A percentile compares a stretch with the other conserved stretches of the same genome.
Evolutionary conservation across 202 grass and related monocot species (phyloP).

Genomic region (Digitaria exilis): DNA sequence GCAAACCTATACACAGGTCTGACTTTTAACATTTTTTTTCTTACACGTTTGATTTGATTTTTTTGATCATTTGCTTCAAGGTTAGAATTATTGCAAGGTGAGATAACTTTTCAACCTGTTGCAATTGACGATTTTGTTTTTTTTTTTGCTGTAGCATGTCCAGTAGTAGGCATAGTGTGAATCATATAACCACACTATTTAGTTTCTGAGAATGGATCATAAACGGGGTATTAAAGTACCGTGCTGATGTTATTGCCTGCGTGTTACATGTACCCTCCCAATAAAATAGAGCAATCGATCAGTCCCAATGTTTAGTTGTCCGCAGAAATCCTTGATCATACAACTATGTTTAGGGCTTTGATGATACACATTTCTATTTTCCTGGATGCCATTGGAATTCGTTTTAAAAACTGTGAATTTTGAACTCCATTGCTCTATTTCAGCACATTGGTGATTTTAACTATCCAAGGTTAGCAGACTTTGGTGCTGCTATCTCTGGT

Average conservation of each 20-base stretch:
- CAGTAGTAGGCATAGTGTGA: too few species aligned
- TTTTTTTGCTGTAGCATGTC: too few species aligned
- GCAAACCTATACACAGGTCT: conserved; percentile 89
- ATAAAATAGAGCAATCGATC: conserved; percentile 12
- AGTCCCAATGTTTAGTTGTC: conserved; percentile 5
- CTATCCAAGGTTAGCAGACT: conserved; percentile 86
- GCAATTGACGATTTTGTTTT: neutral
- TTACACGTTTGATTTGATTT: neutral
- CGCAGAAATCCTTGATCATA: conserved; percentile 19
- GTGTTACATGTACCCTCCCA: neutral
- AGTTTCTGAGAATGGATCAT: neutral
- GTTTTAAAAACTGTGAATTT: conserved; percentile 28
- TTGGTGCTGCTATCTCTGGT: conserved; percentile 95
- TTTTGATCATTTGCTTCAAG: conserved; percentile 18
- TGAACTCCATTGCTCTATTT: conserved; percentile 43
- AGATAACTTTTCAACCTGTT: conserved; percentile 4
- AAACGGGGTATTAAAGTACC: neutral
- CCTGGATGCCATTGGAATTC: conserved; percentile 17
- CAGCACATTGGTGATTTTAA: conserved; percentile 95
- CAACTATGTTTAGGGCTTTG: neutral
- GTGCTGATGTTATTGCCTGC: neutral
- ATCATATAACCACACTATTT: too few species aligned
- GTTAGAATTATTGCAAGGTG: conserved; percentile 17
- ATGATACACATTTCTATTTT: conserved; percentile 7
- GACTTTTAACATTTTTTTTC: conserved; percentile 9